Evolutionary conservation across 2,329 filamentous ascomycete species (phyloP), one percentile per base, ranked within the genome.

Genomic region (Zalaria obscura): DNA sequence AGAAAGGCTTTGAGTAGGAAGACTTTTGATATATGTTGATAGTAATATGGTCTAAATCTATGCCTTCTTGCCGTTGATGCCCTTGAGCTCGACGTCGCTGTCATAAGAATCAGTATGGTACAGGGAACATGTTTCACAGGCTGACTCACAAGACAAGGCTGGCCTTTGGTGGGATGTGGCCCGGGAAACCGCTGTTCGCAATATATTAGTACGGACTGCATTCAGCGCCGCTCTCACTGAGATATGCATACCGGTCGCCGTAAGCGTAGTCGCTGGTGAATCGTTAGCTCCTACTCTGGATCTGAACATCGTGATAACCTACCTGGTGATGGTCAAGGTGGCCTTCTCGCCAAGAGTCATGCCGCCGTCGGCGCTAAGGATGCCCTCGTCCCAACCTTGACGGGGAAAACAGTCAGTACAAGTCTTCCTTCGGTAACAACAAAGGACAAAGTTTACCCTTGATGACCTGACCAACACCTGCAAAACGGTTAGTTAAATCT

Each of bases 321-420:
- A 87, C 81, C 74, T 71, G 48, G 79, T 74, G 58, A 96, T 95
- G 51, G 79, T 81, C 49, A 98, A 72, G 40, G 76, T 83, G 41
- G 86, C 80, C 69, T 84, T 89, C 74, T 96, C 89, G 60, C 89
- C 88, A 45, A 93, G 69, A 59, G 80, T 80, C 89, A 98, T 95
- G 58, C 76, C 69, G 35, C 51, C 52, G 35, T 57, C 53, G 26
- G 53, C 55, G 42, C 52, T 59, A 39, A 68, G 51, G 40, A 96
- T 87, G 50, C 82, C 88, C 65, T 94, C 65, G 49, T 71, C 68
- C 68, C 67, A 69, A 46, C 67, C 66, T 69, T 47, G 41, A 18
- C 18, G 18, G 18, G 41, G 40, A 41, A 11, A 7, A 11, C 18
- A 26, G 25, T 45, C 5, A 43, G 41, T 37, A 25, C 26, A 27